These are phyloP conservation scores for Alternaria postmessia DNA, from an alignment of 2,329 filamentous ascomycete genomes.

Conservation along the genomic window DNA sequence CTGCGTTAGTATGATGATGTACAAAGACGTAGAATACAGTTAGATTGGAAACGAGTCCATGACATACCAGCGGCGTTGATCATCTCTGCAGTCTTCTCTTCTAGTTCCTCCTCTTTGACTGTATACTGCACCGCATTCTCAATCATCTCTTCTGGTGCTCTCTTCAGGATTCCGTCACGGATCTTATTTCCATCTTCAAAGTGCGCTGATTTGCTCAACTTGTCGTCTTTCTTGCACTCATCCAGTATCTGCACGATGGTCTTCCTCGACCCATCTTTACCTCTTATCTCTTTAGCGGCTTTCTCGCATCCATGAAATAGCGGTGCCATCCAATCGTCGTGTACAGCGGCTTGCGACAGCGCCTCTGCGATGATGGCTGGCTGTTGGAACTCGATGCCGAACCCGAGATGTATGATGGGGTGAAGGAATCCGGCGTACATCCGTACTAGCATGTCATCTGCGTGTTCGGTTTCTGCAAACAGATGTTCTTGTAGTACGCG, in stretches of 20 bases:
- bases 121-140: constrained; percentile 64
- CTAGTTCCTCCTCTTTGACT: constrained; percentile 63
- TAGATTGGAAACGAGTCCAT: background rate
- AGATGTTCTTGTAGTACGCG: constrained; percentile 71
- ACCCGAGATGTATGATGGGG: constrained; percentile 85
- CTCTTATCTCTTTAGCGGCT: constrained; percentile 47
- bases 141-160: constrained; percentile 71
- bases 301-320: constrained; percentile 66
- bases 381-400: constrained; percentile 82
- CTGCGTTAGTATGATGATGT: background rate
- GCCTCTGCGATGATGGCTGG: constrained; percentile 82
- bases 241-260: constrained; percentile 68
- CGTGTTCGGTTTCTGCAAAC: constrained; percentile 70
- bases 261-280: constrained; percentile 28
- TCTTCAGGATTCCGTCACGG: constrained; percentile 70
- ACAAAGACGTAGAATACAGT: background rate
- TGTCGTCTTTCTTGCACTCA: constrained; percentile 64
- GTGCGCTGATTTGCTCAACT: constrained; percentile 62
- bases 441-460: constrained; percentile 73
- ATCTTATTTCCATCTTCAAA: constrained; percentile 69
- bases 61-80: constrained; percentile 66
- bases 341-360: constrained; percentile 78
- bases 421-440: constrained; percentile 77
- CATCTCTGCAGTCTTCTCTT: constrained; percentile 71
- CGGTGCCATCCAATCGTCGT: constrained; percentile 63